phyloP scores from a whole-genome alignment of 441 rosid genomes.

The Gossypium lobatum region DNA sequence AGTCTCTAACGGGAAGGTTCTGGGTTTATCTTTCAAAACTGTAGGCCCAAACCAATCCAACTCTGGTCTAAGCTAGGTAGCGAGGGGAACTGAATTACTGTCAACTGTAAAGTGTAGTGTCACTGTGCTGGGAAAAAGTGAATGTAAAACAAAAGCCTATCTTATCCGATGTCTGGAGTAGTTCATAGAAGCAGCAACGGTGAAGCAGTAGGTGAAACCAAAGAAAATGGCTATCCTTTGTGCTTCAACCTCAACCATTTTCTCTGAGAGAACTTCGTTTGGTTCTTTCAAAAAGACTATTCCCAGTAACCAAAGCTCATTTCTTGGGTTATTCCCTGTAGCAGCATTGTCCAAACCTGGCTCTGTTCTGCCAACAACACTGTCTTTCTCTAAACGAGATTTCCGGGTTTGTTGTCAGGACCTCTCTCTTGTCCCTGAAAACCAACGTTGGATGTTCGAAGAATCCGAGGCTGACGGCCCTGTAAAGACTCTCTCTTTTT shows the following conservation, averaged over 20 bases:
- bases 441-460: constrained; percentile 89
- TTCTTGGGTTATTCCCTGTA: constrained; percentile 37
- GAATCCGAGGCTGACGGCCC: constrained; percentile 77
- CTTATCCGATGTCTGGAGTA: constrained; percentile 23
- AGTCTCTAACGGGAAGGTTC: too few species aligned
- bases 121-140: background rate
- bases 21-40: background rate
- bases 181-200: constrained; percentile 6
- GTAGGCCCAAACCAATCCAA: background rate
- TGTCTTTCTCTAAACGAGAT: constrained; percentile 23
- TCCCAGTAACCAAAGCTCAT: constrained; percentile 20
- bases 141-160: background rate
- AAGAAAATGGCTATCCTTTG: constrained; percentile 44
- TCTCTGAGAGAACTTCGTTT: constrained; percentile 22
- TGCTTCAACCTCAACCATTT: constrained; percentile 30
- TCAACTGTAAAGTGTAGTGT: background rate
- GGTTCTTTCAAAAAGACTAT: constrained; percentile 7
- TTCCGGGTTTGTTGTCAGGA: constrained; percentile 51
- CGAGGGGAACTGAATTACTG: background rate
- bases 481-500: constrained; percentile 31
- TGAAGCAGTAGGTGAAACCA: background rate
- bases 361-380: constrained; percentile 13
- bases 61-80: background rate
- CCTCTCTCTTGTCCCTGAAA: constrained; percentile 52
- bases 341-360: constrained; percentile 31